Conservation (phyloP, 495 filamentous ascomycete species). For the Mycothermus thermophilus region DNA sequence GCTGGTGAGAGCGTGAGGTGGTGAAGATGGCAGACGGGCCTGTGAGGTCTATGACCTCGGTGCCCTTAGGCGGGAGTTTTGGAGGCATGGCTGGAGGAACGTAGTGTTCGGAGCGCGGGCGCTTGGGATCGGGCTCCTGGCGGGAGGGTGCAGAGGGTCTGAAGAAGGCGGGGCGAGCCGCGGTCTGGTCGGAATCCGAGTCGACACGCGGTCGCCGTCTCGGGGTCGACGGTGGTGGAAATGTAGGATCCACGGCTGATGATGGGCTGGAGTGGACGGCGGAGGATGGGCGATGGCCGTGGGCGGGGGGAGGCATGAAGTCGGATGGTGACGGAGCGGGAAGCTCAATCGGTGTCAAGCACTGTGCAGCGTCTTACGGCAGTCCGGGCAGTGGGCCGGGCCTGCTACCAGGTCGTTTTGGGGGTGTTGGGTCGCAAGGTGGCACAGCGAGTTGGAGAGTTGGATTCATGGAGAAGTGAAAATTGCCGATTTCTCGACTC, state of each 20-base stretch:
- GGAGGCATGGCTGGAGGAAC: slow-evolving; percentile 16
- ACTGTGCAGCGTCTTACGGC: too few species aligned
- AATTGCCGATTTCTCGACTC: too few species aligned
- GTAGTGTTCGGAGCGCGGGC: slow-evolving; percentile 17
- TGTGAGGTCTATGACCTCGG: slow-evolving; percentile 29
- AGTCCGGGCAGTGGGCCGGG: too few species aligned
- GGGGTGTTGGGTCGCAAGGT: too few species aligned
- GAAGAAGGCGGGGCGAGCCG: background rate
- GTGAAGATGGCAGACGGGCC: background rate
- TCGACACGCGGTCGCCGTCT: slow-evolving; percentile 5
- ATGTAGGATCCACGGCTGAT: background rate
- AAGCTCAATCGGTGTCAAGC: background rate
- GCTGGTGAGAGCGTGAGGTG: background rate
- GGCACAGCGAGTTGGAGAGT: too few species aligned
- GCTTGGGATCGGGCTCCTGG: slow-evolving; percentile 18
- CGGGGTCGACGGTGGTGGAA: background rate
- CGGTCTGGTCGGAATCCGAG: slow-evolving; percentile 2
- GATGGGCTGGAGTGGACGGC: background rate
- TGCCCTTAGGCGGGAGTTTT: slow-evolving; percentile 27
- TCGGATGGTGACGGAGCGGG: slow-evolving; percentile 2
- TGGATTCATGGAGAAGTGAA: too few species aligned
- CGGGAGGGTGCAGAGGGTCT: background rate
- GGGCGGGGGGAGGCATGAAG: slow-evolving; percentile 11
- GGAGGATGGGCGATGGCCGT: background rate
- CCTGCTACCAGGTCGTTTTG: too few species aligned